Base-by-base conservation (phyloP, 108 stramenopile species). In the Seminavis robusta region DNA sequence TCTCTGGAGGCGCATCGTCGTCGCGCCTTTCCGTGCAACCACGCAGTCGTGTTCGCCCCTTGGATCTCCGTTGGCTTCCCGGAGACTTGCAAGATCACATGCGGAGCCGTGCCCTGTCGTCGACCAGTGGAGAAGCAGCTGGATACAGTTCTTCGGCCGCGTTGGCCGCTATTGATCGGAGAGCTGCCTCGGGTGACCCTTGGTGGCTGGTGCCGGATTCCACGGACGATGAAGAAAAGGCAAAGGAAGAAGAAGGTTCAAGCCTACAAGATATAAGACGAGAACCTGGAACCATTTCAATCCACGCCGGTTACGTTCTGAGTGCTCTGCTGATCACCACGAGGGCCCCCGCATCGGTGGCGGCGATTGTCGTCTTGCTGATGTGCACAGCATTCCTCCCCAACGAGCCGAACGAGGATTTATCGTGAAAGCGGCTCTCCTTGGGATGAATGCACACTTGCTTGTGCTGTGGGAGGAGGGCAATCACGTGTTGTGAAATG, bases 11-110 rank as follows among this genome's bases (percentile, higher is more conserved):
- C 32, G 61, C 7, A 25, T 62, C 38, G 49, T 60, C 30, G 43
- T 61, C 39, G 61, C 28, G 16, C 67, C 64, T 53, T 44, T 47
- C 16, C 40, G 24, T 26, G 15, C 2, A 11, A 33, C 7, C 6
- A 11, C 7, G 7, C 9, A 34, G 16, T 3, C 7, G 7, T 20
- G 28, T 33, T 30, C 51, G 29, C 7, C 39, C 33, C 60, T 48
- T 71, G 45, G 54, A 66, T 49, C 57, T 84, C 19, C 71, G 52
- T 15, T 86, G 82, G 88, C 42, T 86, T 7, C 82, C 83, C 26
- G 84, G 80, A 33, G 83, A 86, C 60, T 46, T 86, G n/a, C 80
- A 81, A 38, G 39, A 38, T 38, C 82, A 83, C 15, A 49, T 84
- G 71, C 67, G 65, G 23, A 75, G 63, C 49, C 51, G 65, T 16